Conservation (phyloP, 2,329 filamentous ascomycete genomes). For the Nannizzia gypsea region DNA sequence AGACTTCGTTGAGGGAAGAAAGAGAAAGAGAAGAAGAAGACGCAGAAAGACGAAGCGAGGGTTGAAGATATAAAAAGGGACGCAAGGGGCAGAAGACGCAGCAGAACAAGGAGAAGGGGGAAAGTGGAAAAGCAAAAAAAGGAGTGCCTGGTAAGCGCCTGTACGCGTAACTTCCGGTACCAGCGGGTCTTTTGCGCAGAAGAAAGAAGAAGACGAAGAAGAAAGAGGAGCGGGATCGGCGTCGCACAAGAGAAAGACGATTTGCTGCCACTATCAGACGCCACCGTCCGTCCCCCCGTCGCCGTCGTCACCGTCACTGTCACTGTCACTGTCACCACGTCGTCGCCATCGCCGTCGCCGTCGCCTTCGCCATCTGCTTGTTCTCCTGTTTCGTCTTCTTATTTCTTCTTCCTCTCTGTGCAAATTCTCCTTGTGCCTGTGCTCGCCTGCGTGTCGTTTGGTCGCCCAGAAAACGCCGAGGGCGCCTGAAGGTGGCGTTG, state of each 20-base stretch:
- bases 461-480: not conserved
- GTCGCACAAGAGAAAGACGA: not conserved
- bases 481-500: not conserved
- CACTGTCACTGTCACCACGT: too few species aligned
- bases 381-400: too few species aligned
- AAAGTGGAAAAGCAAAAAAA: not conserved
- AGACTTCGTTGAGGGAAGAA: slow-evolving; percentile 7
- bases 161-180: not conserved
- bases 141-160: not conserved
- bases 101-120: not conserved
- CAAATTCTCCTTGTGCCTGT: not conserved
- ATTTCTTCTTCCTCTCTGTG: too few species aligned
- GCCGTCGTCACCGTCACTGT: too few species aligned
- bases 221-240: not conserved
- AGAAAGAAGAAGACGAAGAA: not conserved
- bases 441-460: not conserved
- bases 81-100: not conserved
- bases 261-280: not conserved
- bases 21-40: slow-evolving; percentile 13
- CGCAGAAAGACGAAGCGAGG: slow-evolving; percentile 5
- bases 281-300: not conserved
- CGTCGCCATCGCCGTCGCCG: too few species aligned
- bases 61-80: slow-evolving; percentile 11
- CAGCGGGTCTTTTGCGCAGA: not conserved
- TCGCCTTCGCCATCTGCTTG: too few species aligned